Base-by-base conservation (phyloP, 1,139 yeast genomes). In the Candida gigantensis region DNA sequence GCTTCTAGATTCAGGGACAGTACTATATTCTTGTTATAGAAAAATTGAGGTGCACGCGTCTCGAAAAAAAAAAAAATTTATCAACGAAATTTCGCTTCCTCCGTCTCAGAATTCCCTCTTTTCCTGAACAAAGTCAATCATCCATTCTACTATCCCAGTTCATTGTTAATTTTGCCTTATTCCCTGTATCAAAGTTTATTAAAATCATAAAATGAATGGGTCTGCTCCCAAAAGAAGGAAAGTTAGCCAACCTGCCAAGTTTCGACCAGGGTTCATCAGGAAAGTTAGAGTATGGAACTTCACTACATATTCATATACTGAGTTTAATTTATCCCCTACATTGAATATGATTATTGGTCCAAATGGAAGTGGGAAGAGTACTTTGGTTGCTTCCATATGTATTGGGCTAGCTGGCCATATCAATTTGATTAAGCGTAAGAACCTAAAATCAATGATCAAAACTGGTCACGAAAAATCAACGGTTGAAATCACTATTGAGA, bases 261-360 rank as follows among this genome's bases (percentile, higher is more conserved):
- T 66, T 45, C 57, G 53, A 29, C 71, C 85, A 0, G 97, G 97
- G 0, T 74, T 84, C 28, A 76, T 90, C 34, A 58, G 84, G n/a
- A 70, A 77, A 30, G 81, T 89, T 20, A 72, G 69, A 39, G 74
- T 89, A 41, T 62, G 61, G 42, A 86, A 90, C 58, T 90, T 90
- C 65, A 89, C 94, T 51, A 88, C 96, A 1, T 90, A 90, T 55
- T 63, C 81, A 3, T 67, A 77, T 39, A 85, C 92, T 0, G 92
- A 85, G 55, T 90, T 88, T 58, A 68, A 72, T 30, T 72, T 90
- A 35, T 86, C 95, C 0, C 97, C 97, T 0, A 73, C 83, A 3
- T 68, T 94, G 55, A 94, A 94, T 57, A 80, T 94, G 87, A 85
- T 94, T 41, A 85, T 92, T 38, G 98, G 97, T 0, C 97, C 98